Evolutionary conservation across 169 alveolate genomes (phyloP).

Genomic region (Cryptosporidium baileyi): DNA sequence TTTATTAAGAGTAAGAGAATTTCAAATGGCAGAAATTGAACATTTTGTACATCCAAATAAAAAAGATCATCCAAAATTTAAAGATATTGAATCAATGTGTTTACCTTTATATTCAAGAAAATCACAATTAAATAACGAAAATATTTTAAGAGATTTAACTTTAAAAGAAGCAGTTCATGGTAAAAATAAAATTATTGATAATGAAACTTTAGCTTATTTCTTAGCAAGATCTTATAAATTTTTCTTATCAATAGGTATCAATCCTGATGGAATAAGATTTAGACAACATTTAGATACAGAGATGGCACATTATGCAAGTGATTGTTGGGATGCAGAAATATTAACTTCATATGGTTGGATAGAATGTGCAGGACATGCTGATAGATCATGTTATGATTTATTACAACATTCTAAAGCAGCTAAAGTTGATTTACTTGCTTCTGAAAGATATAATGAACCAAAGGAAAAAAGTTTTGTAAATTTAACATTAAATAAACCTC

Average conservation of each 20-base stretch:
- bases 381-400: conserved; percentile 93
- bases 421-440: conserved; percentile 87
- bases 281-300: conserved; percentile 95
- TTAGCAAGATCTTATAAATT: conserved; percentile 94
- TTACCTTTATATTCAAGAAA: conserved; percentile 90
- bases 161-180: conserved; percentile 91
- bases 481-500: conserved; percentile 84
- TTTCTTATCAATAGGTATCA: conserved; percentile 89
- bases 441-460: conserved; percentile 89
- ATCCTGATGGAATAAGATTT: conserved; percentile 90
- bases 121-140: conserved; percentile 77
- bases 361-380: conserved; percentile 98
- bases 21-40: conserved; percentile 98
- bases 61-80: conserved; percentile 89
- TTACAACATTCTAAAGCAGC: conserved; percentile 89
- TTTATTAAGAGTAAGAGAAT: conserved; percentile 95
- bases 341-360: conserved; percentile 96
- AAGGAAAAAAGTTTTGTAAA: conserved; percentile 81
- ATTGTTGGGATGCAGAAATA: conserved; percentile 99
- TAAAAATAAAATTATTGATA: conserved; percentile 80
- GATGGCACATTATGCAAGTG: conserved; percentile 99
- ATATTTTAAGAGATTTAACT: conserved; percentile 75
- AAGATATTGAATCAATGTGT: conserved; percentile 72
- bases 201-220: conserved; percentile 96
- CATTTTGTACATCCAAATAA: conserved; percentile 95